Evolutionary conservation across 768 basidiomycete species (phyloP), one percentile per base, ranked within the genome.

Genomic region (Boletus vinaceobasis): DNA sequence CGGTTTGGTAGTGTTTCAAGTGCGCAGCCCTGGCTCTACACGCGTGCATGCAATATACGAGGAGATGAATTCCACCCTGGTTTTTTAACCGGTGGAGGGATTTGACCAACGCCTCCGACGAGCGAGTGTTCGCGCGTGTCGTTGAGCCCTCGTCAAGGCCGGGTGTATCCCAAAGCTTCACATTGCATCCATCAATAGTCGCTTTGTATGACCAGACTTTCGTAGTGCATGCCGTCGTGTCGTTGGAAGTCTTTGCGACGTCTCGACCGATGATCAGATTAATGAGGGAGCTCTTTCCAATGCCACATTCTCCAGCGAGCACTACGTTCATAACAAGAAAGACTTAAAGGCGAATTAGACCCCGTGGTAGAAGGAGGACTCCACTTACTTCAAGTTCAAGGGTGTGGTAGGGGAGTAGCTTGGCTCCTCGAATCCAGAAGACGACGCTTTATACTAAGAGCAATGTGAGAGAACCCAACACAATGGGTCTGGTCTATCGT

Each of bases 251-350:
- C 11, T 48, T 45, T 29, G 62, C 57, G 3, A 58, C 35, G 27
- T 61, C 31, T 43, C 23, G 35, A 1, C 56, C 55, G 0, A 59
- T 13, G 37, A 64, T 57, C 9, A 66, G 40, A 40, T 69, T 69
- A 6, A 69, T 50, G 19, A 69, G 46, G 15, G 61, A 69, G 5
- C 67, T 68, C 37, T 69, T 64, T 37, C 67, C 65, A 27, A 46
- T 53, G 23, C 21, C 65, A 4, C 59, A 59, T 57, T 68, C 65
- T 13, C 67, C 67, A 42, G 31, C 54, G 36, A 69, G 35, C 45
- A 68, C 55, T 32, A 66, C 27, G 33, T 66, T 68, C 64, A 60
- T 62, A 33, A 35, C 23, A 14, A 14, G 17, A 44, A 43, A 37
- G 11, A 33, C n/a, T 43, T 63, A 9, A 14, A 45, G n/a, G 40